Percentiles rank a stretch among this genome's conserved stretches.
phyloP scores from a whole-genome alignment of 73 alveolate genomes.

The Diophrys sp. region DNA sequence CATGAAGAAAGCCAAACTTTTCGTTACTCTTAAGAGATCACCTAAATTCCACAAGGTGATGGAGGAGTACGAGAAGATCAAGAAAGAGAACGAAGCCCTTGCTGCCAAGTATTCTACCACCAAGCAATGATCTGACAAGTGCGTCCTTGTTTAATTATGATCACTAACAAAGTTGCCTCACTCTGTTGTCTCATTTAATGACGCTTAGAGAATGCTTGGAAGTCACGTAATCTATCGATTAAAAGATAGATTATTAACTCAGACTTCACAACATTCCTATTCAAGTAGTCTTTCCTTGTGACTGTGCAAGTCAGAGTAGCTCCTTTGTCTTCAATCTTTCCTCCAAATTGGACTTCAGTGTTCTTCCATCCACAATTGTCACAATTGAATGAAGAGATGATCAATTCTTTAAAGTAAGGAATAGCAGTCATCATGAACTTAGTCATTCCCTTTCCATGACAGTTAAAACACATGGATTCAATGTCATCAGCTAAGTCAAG shows the following conservation, averaged over 20 bases:
- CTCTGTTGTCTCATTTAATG: no score
- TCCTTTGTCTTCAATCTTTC: constrained; percentile 89
- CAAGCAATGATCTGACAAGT: no score
- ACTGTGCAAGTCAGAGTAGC: constrained; percentile 70
- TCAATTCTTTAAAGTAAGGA: constrained; percentile 93
- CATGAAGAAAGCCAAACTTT: constrained; percentile 14
- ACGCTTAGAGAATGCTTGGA: no score
- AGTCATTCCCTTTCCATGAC: constrained; percentile 90
- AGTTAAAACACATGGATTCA: constrained; percentile 88
- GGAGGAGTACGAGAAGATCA: constrained; percentile 25
- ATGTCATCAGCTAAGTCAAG: constrained; percentile 86
- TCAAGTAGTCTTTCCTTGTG: constrained; percentile 68
- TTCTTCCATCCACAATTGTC: constrained; percentile 93
- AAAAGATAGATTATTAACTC: no score
- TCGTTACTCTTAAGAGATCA: constrained; percentile 21
- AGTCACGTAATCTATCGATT: no score
- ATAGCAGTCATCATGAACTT: constrained; percentile 88
- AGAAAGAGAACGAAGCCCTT: constrained; percentile 13
- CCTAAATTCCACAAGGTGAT: constrained; percentile 4
- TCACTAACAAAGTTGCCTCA: constrained; percentile 27
- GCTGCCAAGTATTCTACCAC: no score
- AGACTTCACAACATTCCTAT: constrained; percentile 82
- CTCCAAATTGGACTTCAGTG: constrained; percentile 93
- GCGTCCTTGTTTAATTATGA: not conserved
- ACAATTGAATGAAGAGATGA: constrained; percentile 90